Evolutionary conservation across 1,139 yeast genomes (phyloP), one percentile per base, ranked within the genome.

Genomic region (Nakaseomyces glabratus): DNA sequence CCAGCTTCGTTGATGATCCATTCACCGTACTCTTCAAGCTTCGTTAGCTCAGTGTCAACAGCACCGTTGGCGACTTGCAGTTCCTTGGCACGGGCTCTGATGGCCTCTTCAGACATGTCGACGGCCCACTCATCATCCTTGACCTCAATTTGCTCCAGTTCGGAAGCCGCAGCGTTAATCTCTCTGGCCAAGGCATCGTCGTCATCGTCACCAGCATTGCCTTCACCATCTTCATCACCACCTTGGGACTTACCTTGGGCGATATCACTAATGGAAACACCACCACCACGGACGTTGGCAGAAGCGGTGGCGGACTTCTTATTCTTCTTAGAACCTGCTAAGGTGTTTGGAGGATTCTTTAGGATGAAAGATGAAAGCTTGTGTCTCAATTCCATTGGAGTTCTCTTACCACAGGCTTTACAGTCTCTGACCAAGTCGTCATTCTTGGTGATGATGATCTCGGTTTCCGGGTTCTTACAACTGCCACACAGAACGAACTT

Each of bases 381-480:
- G 61, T 82, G 93, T 60, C 93, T 75, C 46, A 86, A 79, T 55
- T 88, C 96, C 51, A 88, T 73, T 37, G 68, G 69, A 20, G 95
- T 76, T 57, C 88, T 73, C 60, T 79, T 78, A 63, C 99, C 99
- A 71, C 99, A 90, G 20, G 99, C 99, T 63, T 90, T 90, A 71
- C 99, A 90, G 61, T 90, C 97, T 63, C 90, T 78, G 52, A 79
- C 79, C 57, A 93, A 67, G 46, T 68, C 69, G 34, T 80, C 93
- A 50, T 79, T 82, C 52, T 79, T 82, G 49, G 82, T 76, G 53
- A 88, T 70, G 50, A 79, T 71, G 55, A 88, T 79, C 56, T 85
- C 96, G 24, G 99, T 90, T 65, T 90, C 99, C 21, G 99, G 99
- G 65, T 90, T 90, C 68, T 82, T 82, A 71, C 99, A 90, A 42